A percentile compares a stretch with the other conserved stretches of the same genome.
Evolutionary conservation across 23 red algal genomes (phyloP).

Genomic region (Gracilariopsis chorda): DNA sequence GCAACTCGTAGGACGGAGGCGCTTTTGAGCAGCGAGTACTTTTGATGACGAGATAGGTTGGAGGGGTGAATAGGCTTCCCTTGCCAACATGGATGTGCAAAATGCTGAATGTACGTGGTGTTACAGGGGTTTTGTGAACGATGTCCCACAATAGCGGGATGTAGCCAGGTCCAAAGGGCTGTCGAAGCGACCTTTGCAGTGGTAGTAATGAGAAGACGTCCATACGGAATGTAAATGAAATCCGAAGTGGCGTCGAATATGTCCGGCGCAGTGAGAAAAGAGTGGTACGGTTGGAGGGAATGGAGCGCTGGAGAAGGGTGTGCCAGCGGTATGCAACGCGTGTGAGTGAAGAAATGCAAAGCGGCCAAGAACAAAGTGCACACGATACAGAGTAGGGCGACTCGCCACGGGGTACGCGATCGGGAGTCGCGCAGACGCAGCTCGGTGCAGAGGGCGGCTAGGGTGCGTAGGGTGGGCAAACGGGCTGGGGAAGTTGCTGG

Average conservation of each 20-base stretch:
- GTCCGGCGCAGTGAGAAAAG: too few species aligned
- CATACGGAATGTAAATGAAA: neutral
- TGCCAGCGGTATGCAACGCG: too few species aligned
- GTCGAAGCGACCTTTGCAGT: neutral
- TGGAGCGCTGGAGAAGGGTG: too few species aligned
- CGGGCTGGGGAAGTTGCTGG: too few species aligned
- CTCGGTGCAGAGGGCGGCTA: too few species aligned
- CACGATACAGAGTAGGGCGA: too few species aligned
- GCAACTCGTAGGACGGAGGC: neutral
- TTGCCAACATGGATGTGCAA: neutral
- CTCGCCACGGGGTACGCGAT: too few species aligned
- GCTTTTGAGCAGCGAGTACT: neutral
- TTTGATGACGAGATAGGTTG: neutral
- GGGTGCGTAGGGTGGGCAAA: too few species aligned
- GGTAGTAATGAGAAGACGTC: neutral
- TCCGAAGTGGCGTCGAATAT: constrained; percentile 29
- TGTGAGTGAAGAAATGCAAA: too few species aligned
- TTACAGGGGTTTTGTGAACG: neutral
- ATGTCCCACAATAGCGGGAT: neutral
- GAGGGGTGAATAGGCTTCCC: neutral
- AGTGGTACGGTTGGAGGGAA: too few species aligned
- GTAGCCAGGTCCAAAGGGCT: neutral
- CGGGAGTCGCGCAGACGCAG: too few species aligned
- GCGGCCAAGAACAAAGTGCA: too few species aligned
- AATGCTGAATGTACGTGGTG: neutral